Evolutionary conservation across 257 asterid species (phyloP).

Genomic region (Nicotiana paniculata): DNA sequence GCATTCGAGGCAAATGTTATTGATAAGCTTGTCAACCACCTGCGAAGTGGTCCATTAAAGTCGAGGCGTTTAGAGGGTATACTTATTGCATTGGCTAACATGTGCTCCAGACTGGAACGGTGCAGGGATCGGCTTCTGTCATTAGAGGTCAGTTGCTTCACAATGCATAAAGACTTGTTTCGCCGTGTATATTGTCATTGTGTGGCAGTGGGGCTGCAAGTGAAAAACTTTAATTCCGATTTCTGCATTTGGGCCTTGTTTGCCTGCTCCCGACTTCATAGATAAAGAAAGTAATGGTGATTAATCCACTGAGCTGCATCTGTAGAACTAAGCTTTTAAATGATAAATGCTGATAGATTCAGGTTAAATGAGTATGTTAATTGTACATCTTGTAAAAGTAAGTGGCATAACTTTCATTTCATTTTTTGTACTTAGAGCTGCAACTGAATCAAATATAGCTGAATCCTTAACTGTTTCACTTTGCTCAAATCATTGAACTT

Average conservation of each 20-base stretch:
- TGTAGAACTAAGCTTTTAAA: not conserved
- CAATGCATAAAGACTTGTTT: not conserved
- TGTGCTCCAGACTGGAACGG: conserved; percentile 77
- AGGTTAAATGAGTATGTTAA: not conserved
- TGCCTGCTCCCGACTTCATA: not conserved
- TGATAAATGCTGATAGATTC: not conserved
- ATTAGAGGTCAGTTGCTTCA: conserved; percentile 52
- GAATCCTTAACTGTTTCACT: not conserved
- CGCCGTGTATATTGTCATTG: conserved; percentile 9
- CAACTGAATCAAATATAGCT: not conserved
- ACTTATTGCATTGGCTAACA: conserved; percentile 63
- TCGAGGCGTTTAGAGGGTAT: conserved; percentile 68
- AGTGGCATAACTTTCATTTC: not conserved
- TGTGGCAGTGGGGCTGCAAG: conserved; percentile 1
- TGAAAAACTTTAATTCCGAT: not conserved
- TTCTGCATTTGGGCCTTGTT: not conserved
- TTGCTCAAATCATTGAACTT: not conserved
- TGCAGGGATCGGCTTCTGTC: conserved; percentile 70
- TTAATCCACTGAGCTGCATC: not conserved
- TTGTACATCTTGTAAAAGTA: not conserved
- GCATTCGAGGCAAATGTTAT: conserved; percentile 64
- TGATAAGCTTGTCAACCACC: conserved; percentile 55
- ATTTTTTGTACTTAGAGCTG: not conserved
- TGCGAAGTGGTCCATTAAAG: conserved; percentile 42
- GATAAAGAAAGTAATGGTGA: not conserved